phyloP scores from a whole-genome alignment of 2,329 filamentous ascomycete genomes.

The Pezicula rhizophila region DNA sequence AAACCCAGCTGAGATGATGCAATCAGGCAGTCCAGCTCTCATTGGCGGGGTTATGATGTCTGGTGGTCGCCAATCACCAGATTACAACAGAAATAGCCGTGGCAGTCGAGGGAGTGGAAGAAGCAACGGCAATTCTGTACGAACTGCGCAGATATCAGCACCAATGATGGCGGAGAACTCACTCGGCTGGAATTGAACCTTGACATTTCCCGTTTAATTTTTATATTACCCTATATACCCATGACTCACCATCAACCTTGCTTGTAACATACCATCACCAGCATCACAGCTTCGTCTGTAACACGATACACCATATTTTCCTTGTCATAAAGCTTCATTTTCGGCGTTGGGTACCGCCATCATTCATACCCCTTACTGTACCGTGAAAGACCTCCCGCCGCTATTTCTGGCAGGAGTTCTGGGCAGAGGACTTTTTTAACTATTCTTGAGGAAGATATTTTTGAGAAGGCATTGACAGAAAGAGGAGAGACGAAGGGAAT shows the following conservation, averaged over 20 bases:
- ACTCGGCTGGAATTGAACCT: slow-evolving; percentile 64
- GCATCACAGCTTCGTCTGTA: slow-evolving; percentile 14
- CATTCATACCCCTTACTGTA: slow-evolving; percentile 24
- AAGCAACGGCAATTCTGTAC: slow-evolving; percentile 34
- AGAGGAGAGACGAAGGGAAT: slow-evolving; percentile 6
- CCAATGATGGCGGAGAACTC: slow-evolving; percentile 75
- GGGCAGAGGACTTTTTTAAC: slow-evolving; percentile 22
- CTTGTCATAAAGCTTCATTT: slow-evolving; percentile 21
- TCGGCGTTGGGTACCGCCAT: slow-evolving; percentile 23
- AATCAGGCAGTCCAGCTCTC: slow-evolving; percentile 34
- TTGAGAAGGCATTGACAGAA: slow-evolving; percentile 5
- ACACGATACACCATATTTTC: slow-evolving; percentile 18
- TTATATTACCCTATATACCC: slow-evolving; percentile 17
- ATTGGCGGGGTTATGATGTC: slow-evolving; percentile 44
- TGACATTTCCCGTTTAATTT: slow-evolving; percentile 11
- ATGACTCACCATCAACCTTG: slow-evolving; percentile 11
- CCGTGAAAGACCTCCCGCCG: slow-evolving; percentile 19
- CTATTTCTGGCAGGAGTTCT: slow-evolving; percentile 19
- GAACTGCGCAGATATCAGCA: slow-evolving; percentile 64
- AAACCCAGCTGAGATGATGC: slow-evolving; percentile 43
- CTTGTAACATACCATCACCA: slow-evolving; percentile 19
- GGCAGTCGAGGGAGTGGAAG: slow-evolving; percentile 53
- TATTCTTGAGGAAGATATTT: slow-evolving; percentile 10
- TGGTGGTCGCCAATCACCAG: slow-evolving; percentile 30
- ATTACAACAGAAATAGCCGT: slow-evolving; percentile 32